These are phyloP conservation scores for Blepharisma stoltei DNA, from an alignment of 73 alveolate species.

Conservation along the genomic window DNA sequence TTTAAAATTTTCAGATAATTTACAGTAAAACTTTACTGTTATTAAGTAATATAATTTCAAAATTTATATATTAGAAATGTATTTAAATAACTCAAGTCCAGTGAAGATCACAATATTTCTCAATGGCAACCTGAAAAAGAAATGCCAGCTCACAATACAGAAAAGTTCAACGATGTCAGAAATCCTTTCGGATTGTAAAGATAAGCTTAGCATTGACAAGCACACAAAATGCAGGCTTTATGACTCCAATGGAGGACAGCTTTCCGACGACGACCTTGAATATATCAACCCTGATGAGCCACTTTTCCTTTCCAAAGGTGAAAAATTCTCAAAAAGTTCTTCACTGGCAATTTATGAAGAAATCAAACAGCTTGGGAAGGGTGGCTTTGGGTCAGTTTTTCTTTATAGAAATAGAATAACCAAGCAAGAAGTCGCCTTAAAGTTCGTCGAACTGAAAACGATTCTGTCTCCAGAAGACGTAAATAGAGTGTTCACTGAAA, in stretches of 20 bases:
- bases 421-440: constrained; percentile 88
- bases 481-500: constrained; percentile 70
- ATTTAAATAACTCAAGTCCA: background rate
- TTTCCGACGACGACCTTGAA: constrained; percentile 19
- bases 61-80: no score
- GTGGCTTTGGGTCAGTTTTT: constrained; percentile 94
- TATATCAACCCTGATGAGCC: constrained; percentile 2
- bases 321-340: constrained; percentile 12
- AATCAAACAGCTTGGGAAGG: constrained; percentile 79
- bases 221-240: constrained; percentile 7
- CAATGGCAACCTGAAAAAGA: constrained; percentile 17
- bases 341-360: constrained; percentile 42
- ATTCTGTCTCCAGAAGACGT: constrained; percentile 77
- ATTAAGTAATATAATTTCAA: no score
- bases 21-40: no score
- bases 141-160: background rate
- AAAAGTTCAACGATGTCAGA: constrained; percentile 14
- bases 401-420: constrained; percentile 79
- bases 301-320: constrained; percentile 25
- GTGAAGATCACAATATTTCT: background rate
- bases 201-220: background rate
- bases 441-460: constrained; percentile 69
- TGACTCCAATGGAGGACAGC: constrained; percentile 17
- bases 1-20: no score
- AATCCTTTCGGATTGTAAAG: background rate